Evolutionary conservation across 2,329 filamentous ascomycete genomes (phyloP).

Genomic region (Fusarium sp.): DNA sequence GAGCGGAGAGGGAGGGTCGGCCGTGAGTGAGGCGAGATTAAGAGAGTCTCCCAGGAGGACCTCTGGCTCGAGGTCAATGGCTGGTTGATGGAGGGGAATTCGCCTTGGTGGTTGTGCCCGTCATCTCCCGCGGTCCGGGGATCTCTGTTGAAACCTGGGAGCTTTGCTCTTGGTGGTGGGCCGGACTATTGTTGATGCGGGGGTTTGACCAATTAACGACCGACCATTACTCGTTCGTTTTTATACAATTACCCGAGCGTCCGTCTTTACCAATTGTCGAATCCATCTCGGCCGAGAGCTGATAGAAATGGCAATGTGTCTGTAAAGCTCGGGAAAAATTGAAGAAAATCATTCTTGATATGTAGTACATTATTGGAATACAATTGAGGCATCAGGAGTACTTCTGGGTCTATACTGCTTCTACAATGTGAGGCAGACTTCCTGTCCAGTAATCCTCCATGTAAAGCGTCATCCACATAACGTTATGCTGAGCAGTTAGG

Average conservation of each 20-base stretch:
- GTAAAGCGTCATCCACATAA: slow-evolving; percentile 26
- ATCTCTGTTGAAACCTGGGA: slow-evolving; percentile 46
- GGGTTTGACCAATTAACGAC: slow-evolving; percentile 43
- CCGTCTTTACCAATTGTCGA: slow-evolving; percentile 14
- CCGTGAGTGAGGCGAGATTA: slow-evolving; percentile 45
- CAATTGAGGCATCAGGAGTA: neutral
- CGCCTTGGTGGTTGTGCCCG: slow-evolving; percentile 48
- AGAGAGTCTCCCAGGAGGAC: slow-evolving; percentile 48
- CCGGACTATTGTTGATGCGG: slow-evolving; percentile 50
- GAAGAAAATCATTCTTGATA: neutral
- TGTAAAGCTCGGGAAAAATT: neutral
- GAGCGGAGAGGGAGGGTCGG: slow-evolving; percentile 39
- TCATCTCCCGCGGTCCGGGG: slow-evolving; percentile 47
- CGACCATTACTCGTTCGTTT: slow-evolving; percentile 46
- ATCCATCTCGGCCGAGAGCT: slow-evolving; percentile 10
- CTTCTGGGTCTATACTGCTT: no score
- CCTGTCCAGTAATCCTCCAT: neutral
- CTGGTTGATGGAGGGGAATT: slow-evolving; percentile 47
- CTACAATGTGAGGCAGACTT: neutral
- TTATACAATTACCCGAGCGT: slow-evolving; percentile 28
- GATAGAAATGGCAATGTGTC: neutral
- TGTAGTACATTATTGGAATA: neutral
- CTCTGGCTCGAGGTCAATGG: slow-evolving; percentile 54
- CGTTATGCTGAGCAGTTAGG: neutral
- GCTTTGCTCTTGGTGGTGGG: slow-evolving; percentile 48